Evolutionary conservation across 129 eudicot genomes (phyloP), one percentile per base, ranked within the genome.

Genomic region (Pittosporum tobira): DNA sequence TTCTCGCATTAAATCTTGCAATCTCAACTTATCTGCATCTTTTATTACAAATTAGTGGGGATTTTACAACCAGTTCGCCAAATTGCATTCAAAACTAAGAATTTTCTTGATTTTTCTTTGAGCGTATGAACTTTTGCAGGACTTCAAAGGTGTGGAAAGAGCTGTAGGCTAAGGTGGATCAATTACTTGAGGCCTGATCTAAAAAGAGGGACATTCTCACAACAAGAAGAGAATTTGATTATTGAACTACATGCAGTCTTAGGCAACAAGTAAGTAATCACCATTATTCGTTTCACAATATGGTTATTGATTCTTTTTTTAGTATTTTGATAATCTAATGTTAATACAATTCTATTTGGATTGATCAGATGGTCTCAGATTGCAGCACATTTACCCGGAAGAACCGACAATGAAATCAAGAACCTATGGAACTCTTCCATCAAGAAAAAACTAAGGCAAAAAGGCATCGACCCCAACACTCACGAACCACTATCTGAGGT

Each of bases 381-480:
- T 58, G 98, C 98, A 18, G 90, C 94, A 26, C 88, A 83, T 25
- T 60, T 91, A 38, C 98, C 98, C 0, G 98, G 95, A 42, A 81
- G 98, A 72, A 91, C 98, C 0, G 98, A 91, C 54, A 91, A 91
- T 12, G 98, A 91, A 59, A 91, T 91, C 43, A 91, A 91, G 81
- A 91, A 91, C 52, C 68, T 91, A 24, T 91, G 98, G 98, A 91
- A 91, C 48, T 91, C 98, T 9, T 91, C 95, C 16, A 79, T 91
- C 38, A 91, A 91, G 94, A 91, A 91, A 55, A 91, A 91, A 55
- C 79, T 91, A 9, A 83, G 87, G 69, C 98, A 83, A 64, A 83
- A 74, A 66, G 98, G 98, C 51, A 91, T 91, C 68, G 98, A 91
- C 67, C 98, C 98, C 3, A 91, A 78, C 63, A 91, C 96, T 9